Evolutionary conservation across 2,329 filamentous ascomycete genomes (phyloP).

Genomic region (Acrocalymma vagum): DNA sequence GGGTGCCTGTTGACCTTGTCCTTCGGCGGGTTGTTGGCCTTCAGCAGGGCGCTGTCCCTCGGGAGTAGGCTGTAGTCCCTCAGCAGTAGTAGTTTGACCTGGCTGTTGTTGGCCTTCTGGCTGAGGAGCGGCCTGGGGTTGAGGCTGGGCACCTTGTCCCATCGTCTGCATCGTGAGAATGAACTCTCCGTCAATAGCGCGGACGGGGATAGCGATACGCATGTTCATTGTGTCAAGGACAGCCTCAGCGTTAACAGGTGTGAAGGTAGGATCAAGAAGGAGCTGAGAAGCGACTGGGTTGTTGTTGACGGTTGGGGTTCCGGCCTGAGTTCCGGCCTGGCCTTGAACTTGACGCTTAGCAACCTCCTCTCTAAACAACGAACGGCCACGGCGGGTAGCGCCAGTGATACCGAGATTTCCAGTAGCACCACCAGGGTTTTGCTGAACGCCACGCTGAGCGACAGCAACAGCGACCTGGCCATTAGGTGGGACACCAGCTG

Average conservation of each 20-base stretch:
- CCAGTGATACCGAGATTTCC: slow-evolving; percentile 32
- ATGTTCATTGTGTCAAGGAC: slow-evolving; percentile 46
- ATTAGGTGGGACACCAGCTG: slow-evolving; percentile 37
- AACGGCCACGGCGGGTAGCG: slow-evolving; percentile 29
- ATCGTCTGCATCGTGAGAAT: slow-evolving; percentile 44
- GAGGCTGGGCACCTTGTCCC: slow-evolving; percentile 19
- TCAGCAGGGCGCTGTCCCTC: slow-evolving; percentile 14
- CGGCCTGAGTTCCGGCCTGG: slow-evolving; percentile 17
- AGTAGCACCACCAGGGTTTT: slow-evolving; percentile 47
- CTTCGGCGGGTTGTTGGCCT: not conserved
- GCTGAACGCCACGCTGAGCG: slow-evolving; percentile 46
- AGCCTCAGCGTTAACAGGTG: slow-evolving; percentile 41
- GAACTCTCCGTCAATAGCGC: slow-evolving; percentile 46
- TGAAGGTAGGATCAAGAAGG: slow-evolving; percentile 46
- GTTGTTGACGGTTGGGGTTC: slow-evolving; percentile 37
- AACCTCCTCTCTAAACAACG: slow-evolving; percentile 31
- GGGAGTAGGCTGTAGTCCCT: slow-evolving; percentile 8
- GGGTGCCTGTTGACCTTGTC: slow-evolving; percentile 1
- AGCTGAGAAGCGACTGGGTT: slow-evolving; percentile 45
- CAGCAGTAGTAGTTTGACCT: slow-evolving; percentile 7
- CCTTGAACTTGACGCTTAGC: slow-evolving; percentile 27
- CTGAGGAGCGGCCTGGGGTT: slow-evolving; percentile 12
- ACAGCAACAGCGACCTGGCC: slow-evolving; percentile 43
- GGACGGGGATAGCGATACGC: slow-evolving; percentile 46
- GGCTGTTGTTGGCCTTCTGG: slow-evolving; percentile 6